Evolutionary conservation across 2,329 filamentous ascomycete species (phyloP).

Genomic region (Chaetomiaceae sp.): DNA sequence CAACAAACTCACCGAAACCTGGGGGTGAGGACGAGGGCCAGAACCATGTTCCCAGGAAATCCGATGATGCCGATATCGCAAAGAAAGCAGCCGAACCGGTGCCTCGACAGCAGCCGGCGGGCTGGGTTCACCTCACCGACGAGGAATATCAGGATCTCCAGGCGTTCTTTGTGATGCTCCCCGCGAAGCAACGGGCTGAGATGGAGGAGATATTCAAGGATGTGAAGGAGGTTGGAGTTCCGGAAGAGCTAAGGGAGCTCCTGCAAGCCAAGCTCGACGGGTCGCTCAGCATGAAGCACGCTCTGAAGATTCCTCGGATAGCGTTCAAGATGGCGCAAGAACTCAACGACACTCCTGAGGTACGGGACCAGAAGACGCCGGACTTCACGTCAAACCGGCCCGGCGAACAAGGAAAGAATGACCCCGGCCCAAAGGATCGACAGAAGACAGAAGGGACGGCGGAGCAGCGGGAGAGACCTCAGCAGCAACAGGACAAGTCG

Average conservation of each 20-base stretch:
- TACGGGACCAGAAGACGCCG: constrained; percentile 11
- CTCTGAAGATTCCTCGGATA: constrained; percentile 54
- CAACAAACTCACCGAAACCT: constrained; percentile 19
- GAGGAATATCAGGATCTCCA: constrained; percentile 44
- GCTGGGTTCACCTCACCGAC: constrained; percentile 42
- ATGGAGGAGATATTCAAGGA: constrained; percentile 55
- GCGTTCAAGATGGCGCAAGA: constrained; percentile 50
- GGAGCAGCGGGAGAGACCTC: constrained; percentile 20
- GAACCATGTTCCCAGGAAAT: constrained; percentile 5
- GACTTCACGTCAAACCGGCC: constrained; percentile 24
- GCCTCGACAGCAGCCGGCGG: constrained; percentile 32
- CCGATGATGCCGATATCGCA: constrained; percentile 2
- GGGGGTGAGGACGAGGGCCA: constrained; percentile 12
- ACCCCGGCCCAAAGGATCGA: constrained; percentile 19
- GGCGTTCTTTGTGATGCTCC: constrained; percentile 56
- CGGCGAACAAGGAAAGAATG: constrained; percentile 15
- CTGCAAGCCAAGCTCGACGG: constrained; percentile 52
- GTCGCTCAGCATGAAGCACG: constrained; percentile 36
- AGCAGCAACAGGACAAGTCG: constrained; percentile 18
- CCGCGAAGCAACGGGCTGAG: constrained; percentile 48
- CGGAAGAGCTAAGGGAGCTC: constrained; percentile 57
- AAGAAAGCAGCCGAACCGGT: neutral
- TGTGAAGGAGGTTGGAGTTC: constrained; percentile 63
- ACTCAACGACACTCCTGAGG: constrained; percentile 22
- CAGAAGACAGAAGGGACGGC: constrained; percentile 11